Percentiles rank a stretch among this genome's conserved stretches.
Evolutionary conservation across 2,329 filamentous ascomycete species (phyloP).

Genomic region (Pleurostoma richardsiae): DNA sequence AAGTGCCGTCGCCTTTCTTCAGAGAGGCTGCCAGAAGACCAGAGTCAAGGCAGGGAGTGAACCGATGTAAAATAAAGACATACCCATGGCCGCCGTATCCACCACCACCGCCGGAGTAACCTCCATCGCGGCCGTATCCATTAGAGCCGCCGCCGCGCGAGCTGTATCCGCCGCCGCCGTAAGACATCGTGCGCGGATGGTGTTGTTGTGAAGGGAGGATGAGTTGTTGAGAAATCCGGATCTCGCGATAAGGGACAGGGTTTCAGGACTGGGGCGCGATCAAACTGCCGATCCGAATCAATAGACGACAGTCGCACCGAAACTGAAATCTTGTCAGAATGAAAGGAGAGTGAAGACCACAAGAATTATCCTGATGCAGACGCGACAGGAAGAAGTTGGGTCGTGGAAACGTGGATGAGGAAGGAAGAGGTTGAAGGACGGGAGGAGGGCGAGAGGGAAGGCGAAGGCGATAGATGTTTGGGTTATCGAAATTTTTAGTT

Average conservation of each 20-base stretch:
- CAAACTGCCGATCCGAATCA: no score
- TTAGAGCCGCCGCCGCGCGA: conserved; percentile 38
- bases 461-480: no score
- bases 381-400: no score
- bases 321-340: not conserved
- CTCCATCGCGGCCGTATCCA: conserved; percentile 46
- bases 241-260: not conserved
- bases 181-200: conserved; percentile 35
- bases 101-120: conserved; percentile 38
- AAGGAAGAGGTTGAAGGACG: no score
- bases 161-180: conserved; percentile 32
- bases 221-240: not conserved
- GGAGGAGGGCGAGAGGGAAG: no score
- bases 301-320: not conserved
- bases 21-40: not conserved
- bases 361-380: no score
- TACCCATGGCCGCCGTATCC: conserved; percentile 26
- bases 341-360: not conserved
- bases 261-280: no score
- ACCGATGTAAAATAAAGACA: conserved; percentile 16
- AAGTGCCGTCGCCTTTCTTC: not conserved
- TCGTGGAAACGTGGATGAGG: no score
- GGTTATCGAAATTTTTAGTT: no score
- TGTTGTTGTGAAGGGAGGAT: conserved; percentile 17
- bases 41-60: conserved; percentile 1